Evolutionary conservation across 495 filamentous ascomycete species (phyloP).

Genomic region (Talaromyces ruber): DNA sequence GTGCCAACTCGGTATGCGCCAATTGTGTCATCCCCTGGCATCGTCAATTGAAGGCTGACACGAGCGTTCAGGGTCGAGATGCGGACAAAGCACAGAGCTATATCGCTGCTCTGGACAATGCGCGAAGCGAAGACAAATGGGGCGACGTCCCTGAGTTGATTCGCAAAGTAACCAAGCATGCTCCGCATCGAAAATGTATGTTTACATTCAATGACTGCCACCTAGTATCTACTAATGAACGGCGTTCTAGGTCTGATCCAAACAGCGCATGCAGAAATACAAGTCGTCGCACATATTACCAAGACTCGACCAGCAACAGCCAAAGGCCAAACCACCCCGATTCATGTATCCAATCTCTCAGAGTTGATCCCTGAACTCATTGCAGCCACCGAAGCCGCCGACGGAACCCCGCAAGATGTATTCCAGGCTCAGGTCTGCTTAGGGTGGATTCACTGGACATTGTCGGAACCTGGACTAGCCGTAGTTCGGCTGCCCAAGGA

Average conservation of each 20-base stretch:
- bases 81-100: slow-evolving; percentile 70
- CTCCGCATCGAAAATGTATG: slow-evolving; percentile 77
- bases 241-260: slow-evolving; percentile 56
- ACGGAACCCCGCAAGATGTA: slow-evolving; percentile 52
- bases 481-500: slow-evolving; percentile 53
- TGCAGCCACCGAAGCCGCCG: slow-evolving; percentile 56
- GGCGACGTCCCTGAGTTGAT: slow-evolving; percentile 80
- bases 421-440: slow-evolving; percentile 75
- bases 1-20: slow-evolving; percentile 2
- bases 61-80: slow-evolving; percentile 32
- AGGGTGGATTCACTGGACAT: slow-evolving; percentile 72
- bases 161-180: slow-evolving; percentile 89
- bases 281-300: slow-evolving; percentile 46
- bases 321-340: slow-evolving; percentile 20
- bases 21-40: background rate
- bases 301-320: slow-evolving; percentile 23
- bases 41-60: background rate
- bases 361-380: slow-evolving; percentile 52
- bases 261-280: slow-evolving; percentile 63
- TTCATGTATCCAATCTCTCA: slow-evolving; percentile 44
- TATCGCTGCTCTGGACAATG: slow-evolving; percentile 69
- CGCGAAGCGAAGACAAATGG: slow-evolving; percentile 84
- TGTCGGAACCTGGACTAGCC: slow-evolving; percentile 58
- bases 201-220: slow-evolving; percentile 8
- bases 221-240: slow-evolving; percentile 11